Percentiles rank a stretch among this genome's conserved stretches.
phyloP scores from a whole-genome alignment of 495 filamentous ascomycete genomes.

The Trichoderma orchidacearum region DNA sequence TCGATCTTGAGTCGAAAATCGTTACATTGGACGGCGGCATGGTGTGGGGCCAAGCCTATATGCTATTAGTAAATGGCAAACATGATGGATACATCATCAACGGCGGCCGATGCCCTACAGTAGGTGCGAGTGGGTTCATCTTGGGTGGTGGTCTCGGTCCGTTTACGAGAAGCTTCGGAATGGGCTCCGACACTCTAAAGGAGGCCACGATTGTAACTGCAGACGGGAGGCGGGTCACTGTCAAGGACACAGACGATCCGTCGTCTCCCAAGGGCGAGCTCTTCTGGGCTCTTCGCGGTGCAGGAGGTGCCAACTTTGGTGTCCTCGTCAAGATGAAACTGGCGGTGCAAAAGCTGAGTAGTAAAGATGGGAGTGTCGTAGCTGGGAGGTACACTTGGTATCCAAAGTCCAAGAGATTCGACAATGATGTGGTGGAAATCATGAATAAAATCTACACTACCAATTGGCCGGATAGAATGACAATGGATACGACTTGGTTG shows the following conservation, averaged over 20 bases:
- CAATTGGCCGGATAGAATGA: slow-evolving; percentile 2
- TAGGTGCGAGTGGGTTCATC: slow-evolving; percentile 35
- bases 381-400: not conserved
- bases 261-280: slow-evolving; percentile 29
- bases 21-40: slow-evolving; percentile 31
- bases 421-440: no score
- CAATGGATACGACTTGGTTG: slow-evolving; percentile 15
- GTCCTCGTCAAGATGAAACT: not conserved
- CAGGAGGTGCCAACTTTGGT: not conserved
- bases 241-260: slow-evolving; percentile 22
- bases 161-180: slow-evolving; percentile 23
- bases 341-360: not conserved
- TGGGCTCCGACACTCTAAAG: slow-evolving; percentile 32
- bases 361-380: not conserved
- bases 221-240: slow-evolving; percentile 30
- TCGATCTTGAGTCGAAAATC: slow-evolving; percentile 4
- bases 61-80: slow-evolving; percentile 12
- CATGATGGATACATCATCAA: slow-evolving; percentile 26
- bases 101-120: slow-evolving; percentile 36
- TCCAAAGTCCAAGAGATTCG: not conserved
- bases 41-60: slow-evolving; percentile 29
- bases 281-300: slow-evolving; percentile 44
- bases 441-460: not conserved
- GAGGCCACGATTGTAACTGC: slow-evolving; percentile 34
- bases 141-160: slow-evolving; percentile 39